Evolutionary conservation across 2,329 filamentous ascomycete genomes (phyloP), one percentile per base, ranked within the genome.

Genomic region (Trichophyton mentagrophytes): DNA sequence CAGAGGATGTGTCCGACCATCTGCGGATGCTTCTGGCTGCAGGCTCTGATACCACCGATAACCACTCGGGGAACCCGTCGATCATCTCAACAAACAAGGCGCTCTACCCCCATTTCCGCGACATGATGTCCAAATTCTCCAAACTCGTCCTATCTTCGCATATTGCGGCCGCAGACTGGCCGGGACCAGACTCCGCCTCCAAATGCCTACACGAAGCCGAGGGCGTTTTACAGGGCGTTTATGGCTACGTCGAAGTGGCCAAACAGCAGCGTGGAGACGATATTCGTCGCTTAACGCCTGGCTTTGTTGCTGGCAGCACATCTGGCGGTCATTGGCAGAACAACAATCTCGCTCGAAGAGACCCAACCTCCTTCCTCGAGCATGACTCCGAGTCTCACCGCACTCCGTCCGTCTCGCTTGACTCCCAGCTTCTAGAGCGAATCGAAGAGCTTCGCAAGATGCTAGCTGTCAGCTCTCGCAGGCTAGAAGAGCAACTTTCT

Each of bases 61-160:
- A 99, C 70, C 93, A 99, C 72, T 97, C 93, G 20, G 93, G 93
- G 47, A 95, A 97, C 67, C 93, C 93, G 3, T 97, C 93, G n/a
- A 96, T 99, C 69, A 99, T 99, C 63, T 96, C 91, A 5, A 95
- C 90, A 3, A 99, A 99, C 78, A 97, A 97, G 73, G 89, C 90
- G 0, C 79, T 99, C 15, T 97, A 97, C 70, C 93, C 93, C 25
- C 91, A 97, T 74, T 99, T 99, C 75, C 82, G 93, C 60, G 93
- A 97, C 71, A 97, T 97, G 86, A 99, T 99, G 93, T 97, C 93
- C 51, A 91, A 95, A 68, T 99, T 99, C 73, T 97, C 93, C n/a
- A 99, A 99, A 73, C 80, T 99, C 8, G 93, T 99, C 51, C 86
- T 99, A 57, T 99, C 93, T 2, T 97, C 93, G 13, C 93, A 99